Percentiles rank a stretch among this genome's conserved stretches.
These are phyloP conservation scores for Pichia phayaonensis DNA, from an alignment of 805 yeast genomes.

Conservation along the genomic window DNA sequence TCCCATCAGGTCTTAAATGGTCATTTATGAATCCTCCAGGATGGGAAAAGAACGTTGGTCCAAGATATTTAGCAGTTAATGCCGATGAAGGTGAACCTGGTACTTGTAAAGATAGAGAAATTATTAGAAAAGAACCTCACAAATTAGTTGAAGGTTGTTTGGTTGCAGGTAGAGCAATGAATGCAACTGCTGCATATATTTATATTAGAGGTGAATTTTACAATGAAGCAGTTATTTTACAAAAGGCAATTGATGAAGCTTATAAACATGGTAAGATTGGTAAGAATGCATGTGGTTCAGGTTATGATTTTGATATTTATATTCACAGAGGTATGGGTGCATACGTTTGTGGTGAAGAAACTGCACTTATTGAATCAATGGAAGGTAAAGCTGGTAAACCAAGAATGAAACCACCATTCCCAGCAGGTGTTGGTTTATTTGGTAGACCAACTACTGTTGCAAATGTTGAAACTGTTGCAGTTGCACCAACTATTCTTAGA, in stretches of 20 bases:
- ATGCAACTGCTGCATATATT: slow-evolving; percentile 87
- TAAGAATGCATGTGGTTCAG: slow-evolving; percentile 81
- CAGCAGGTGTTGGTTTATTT: slow-evolving; percentile 86
- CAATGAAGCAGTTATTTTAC: slow-evolving; percentile 68
- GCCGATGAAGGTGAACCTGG: slow-evolving; percentile 97
- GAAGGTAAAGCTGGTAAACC: slow-evolving; percentile 95
- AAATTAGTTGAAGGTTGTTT: slow-evolving; percentile 89
- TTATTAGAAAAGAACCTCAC: slow-evolving; percentile 86
- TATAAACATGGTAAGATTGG: slow-evolving; percentile 75
- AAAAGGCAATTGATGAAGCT: slow-evolving; percentile 81
- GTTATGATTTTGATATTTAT: slow-evolving; percentile 74
- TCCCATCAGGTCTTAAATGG: slow-evolving; percentile 89
- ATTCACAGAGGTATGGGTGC: slow-evolving; percentile 94
- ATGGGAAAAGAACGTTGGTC: slow-evolving; percentile 88
- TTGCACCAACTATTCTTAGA: slow-evolving; percentile 82
- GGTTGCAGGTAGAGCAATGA: slow-evolving; percentile 86
- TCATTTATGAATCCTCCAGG: slow-evolving; percentile 94
- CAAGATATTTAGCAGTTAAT: slow-evolving; percentile 80
- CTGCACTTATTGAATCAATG: slow-evolving; percentile 78
- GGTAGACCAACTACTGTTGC: slow-evolving; percentile 91
- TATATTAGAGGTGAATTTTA: slow-evolving; percentile 88
- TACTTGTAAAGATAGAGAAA: slow-evolving; percentile 88
- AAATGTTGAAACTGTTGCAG: slow-evolving; percentile 86
- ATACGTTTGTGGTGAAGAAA: slow-evolving; percentile 88
- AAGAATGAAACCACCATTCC: slow-evolving; percentile 90